Percentiles rank a stretch among this genome's conserved stretches.
phyloP scores from a whole-genome alignment of 371 early-diverging fungal species.

The Rhizopus delemar region DNA sequence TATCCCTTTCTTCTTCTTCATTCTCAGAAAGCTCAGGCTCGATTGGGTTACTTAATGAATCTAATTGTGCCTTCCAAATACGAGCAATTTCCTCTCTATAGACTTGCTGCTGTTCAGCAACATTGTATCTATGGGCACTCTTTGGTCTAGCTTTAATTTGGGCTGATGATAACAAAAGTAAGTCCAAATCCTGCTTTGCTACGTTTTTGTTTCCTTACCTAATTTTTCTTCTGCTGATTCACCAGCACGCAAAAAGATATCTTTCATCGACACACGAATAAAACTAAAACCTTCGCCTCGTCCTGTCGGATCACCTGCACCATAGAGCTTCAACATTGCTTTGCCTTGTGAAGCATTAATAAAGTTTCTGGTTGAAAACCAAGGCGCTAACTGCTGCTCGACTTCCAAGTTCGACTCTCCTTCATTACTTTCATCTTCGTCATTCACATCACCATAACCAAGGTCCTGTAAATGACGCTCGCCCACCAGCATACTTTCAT shows the following conservation, averaged over 20 bases:
- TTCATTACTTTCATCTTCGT: constrained; percentile 68
- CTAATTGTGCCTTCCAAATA: constrained; percentile 92
- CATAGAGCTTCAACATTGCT: constrained; percentile 91
- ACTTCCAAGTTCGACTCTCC: constrained; percentile 78
- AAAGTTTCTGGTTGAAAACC: constrained; percentile 98
- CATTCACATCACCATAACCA: constrained; percentile 77
- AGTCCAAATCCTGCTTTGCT: no score
- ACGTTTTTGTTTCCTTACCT: constrained; percentile 10
- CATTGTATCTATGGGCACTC: constrained; percentile 88
- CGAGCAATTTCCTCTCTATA: constrained; percentile 92
- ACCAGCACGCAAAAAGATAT: constrained; percentile 90
- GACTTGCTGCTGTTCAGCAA: constrained; percentile 94
- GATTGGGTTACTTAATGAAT: constrained; percentile 60
- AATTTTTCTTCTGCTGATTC: constrained; percentile 83
- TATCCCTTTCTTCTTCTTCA: constrained; percentile 52
- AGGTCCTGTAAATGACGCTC: constrained; percentile 94
- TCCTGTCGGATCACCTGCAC: constrained; percentile 97
- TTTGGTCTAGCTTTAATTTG: constrained; percentile 83
- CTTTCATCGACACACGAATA: constrained; percentile 96
- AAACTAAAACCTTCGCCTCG: constrained; percentile 98
- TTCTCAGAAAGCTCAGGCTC: constrained; percentile 59
- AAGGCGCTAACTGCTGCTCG: constrained; percentile 94
- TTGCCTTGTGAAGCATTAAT: constrained; percentile 88
- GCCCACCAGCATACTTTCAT: constrained; percentile 96
- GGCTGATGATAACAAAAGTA: constrained; percentile 14